Percentiles rank a stretch among this genome's conserved stretches.
phyloP scores from a whole-genome alignment of 2,329 filamentous ascomycete species.

The Paracoccidioides brasiliensis region DNA sequence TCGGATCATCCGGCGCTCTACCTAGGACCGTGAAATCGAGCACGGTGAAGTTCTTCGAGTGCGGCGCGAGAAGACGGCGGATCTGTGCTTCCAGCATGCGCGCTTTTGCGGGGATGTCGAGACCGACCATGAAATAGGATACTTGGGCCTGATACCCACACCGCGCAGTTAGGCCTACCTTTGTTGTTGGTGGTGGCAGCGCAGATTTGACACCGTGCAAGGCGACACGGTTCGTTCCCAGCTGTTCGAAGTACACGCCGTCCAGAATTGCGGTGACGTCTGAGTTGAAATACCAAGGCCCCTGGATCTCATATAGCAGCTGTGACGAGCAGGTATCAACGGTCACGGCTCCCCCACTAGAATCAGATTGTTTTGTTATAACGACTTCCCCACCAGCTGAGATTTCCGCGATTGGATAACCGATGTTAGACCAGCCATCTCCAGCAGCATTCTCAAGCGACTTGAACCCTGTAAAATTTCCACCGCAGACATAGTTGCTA shows the following conservation, averaged over 20 bases:
- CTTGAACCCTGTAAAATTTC: slow-evolving; percentile 35
- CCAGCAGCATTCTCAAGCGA: slow-evolving; percentile 14
- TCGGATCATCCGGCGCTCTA: slow-evolving; percentile 20
- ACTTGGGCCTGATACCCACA: slow-evolving; percentile 38
- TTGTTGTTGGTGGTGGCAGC: slow-evolving; percentile 38
- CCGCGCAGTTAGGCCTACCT: slow-evolving; percentile 35
- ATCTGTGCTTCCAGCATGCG: slow-evolving; percentile 35
- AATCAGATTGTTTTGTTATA: slow-evolving; percentile 33
- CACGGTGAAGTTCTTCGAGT: slow-evolving; percentile 20
- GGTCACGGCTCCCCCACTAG: slow-evolving; percentile 29
- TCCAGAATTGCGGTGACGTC: slow-evolving; percentile 43
- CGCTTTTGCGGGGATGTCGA: slow-evolving; percentile 35
- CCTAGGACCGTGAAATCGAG: slow-evolving; percentile 23
- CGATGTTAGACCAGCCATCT: slow-evolving; percentile 33
- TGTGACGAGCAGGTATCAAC: slow-evolving; percentile 42
- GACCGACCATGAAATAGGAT: slow-evolving; percentile 33
- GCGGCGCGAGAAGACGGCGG: slow-evolving; percentile 26
- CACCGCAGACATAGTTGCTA: slow-evolving; percentile 32
- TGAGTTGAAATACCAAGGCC: slow-evolving; percentile 44
- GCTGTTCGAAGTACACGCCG: slow-evolving; percentile 40
- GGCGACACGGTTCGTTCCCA: slow-evolving; percentile 37
- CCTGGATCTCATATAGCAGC: slow-evolving; percentile 43
- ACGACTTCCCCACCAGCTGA: slow-evolving; percentile 27
- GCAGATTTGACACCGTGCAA: slow-evolving; percentile 34
- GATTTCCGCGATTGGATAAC: slow-evolving; percentile 36